Evolutionary conservation across 345 rosid genomes (phyloP), one percentile per base, ranked within the genome.

Genomic region (Reutealis trisperma): DNA sequence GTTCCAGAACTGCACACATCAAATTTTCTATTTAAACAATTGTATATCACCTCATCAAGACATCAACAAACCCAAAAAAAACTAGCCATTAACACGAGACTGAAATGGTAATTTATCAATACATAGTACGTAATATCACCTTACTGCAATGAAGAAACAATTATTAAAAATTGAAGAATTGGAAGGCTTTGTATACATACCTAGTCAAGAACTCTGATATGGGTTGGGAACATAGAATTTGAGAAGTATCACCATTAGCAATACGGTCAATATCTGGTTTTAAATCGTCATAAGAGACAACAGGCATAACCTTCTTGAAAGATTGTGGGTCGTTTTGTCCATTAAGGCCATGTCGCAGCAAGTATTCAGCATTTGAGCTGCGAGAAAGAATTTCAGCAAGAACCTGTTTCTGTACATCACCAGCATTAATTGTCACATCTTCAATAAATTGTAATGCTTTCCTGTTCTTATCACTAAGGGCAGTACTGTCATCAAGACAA

Each of bases 201-300:
- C 99, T 95, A 16, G 99, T 95, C 79, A 95, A 85, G 86, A 95
- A 95, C 87, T 93, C 99, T 8, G 99, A 93, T 84, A 95, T 92
- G 87, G 97, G 98, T 74, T 75, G 77, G 13, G 93, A 90, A 79
- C 94, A 93, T 78, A 95, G 96, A 83, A 95, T 89, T 44, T 87
- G 93, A 1, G 98, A 90, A 45, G 85, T 81, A 34, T 93, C 99
- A 8, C 99, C 99, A 83, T 90, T 88, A 87, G 97, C 94, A 78
- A 95, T 93, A 77, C 99, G 96, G 81, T 81, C 71, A 88, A 95
- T 88, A 51, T 93, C 88, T 77, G 88, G 84, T 24, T 90, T 93
- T 85, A 95, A 86, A 83, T 92, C 92, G 63, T 93, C 98, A 72
- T 93, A 95, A 61, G 90, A 85, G 79, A 93, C 83, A 61, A 86